Base-by-base conservation (phyloP, 2,329 filamentous ascomycete species). In the Neopestalotiopsis sp. region DNA sequence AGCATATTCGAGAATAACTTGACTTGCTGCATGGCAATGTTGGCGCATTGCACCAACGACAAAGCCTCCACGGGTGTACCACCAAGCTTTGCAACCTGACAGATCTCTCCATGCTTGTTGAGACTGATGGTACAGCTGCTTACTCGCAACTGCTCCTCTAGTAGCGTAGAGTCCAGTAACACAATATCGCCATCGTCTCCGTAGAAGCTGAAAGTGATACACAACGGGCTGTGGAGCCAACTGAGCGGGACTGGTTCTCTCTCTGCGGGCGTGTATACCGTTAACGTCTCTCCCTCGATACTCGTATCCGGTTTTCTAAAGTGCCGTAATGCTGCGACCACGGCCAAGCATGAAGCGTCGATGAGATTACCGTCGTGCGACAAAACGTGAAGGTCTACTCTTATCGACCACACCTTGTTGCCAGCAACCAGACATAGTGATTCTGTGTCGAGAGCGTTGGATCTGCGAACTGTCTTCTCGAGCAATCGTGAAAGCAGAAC, bases 341-440 rank as follows among this genome's bases (percentile, higher is more conserved):
- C 90, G 38, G 94, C 94, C 66, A 98, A 88, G 78, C 95, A 98
- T 28, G 93, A 89, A 2, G 92, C 91, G 80, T 98, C 95, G 45
- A 96, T 89, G 57, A 99, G 85, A 74, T 95, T 95, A 66, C 96
- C 96, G 78, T 98, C 95, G 78, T 95, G 94, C 65, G 94, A 92
- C 60, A 98, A 87, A 61, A 98, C 90, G 81, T 99, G 96, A 28
- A 98, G 89, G 79, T 98, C 95, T 24, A 94, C 95, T 69, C 95
- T 91, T 71, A 99, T 87, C 70, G 92, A 92, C 90, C 96, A 99
- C 84, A 93, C 96, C 81, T 97, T 97, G 70, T 92, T 87, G 7
- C 94, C 95, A 12, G 96, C 94, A 34, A 98, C 86, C 28, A 99
- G 93, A 80, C 96, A 99, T 59, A 99, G 88, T 4, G 95, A 97